Conservation (phyloP, 2,329 filamentous ascomycete genomes). For the Colletotrichum sp. region DNA sequence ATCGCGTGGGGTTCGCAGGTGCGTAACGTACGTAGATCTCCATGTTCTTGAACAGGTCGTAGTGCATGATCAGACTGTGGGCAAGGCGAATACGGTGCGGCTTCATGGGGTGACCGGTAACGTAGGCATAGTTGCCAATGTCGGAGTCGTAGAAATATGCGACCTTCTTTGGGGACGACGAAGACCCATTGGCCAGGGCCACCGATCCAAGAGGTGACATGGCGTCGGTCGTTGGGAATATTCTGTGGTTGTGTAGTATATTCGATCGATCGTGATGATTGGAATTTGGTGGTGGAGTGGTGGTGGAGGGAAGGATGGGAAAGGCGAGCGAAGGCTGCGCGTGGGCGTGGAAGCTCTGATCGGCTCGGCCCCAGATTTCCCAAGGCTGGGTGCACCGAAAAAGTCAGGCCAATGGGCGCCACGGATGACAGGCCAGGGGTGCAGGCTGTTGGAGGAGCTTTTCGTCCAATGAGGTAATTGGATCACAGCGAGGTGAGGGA, state of each 20-base stretch:
- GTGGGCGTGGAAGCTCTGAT: conserved; percentile 14
- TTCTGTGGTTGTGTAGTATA: neutral
- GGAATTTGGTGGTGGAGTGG: neutral
- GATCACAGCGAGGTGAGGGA: neutral
- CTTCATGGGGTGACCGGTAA: conserved; percentile 98
- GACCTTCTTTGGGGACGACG: conserved; percentile 73
- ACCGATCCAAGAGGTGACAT: conserved; percentile 42
- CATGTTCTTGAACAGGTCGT: conserved; percentile 95
- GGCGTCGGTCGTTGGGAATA: neutral
- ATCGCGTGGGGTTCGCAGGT: conserved; percentile 30
- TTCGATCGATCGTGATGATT: neutral
- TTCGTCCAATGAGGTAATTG: neutral
- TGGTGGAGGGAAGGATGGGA: conserved; percentile 6
- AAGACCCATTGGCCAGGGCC: conserved; percentile 47
- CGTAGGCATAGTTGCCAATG: conserved; percentile 97
- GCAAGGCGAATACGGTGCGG: conserved; percentile 94
- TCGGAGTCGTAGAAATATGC: conserved; percentile 99
- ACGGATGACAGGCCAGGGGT: neutral
- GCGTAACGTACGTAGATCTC: conserved; percentile 81
- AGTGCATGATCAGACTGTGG: conserved; percentile 95
- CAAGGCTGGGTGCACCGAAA: conserved; percentile 14
- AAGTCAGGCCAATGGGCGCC: neutral
- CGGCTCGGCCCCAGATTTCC: conserved; percentile 22
- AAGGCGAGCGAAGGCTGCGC: conserved; percentile 16
- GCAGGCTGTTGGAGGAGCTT: neutral